Conservation (phyloP, 2,329 filamentous ascomycete genomes). For the Onygenales sp. region DNA sequence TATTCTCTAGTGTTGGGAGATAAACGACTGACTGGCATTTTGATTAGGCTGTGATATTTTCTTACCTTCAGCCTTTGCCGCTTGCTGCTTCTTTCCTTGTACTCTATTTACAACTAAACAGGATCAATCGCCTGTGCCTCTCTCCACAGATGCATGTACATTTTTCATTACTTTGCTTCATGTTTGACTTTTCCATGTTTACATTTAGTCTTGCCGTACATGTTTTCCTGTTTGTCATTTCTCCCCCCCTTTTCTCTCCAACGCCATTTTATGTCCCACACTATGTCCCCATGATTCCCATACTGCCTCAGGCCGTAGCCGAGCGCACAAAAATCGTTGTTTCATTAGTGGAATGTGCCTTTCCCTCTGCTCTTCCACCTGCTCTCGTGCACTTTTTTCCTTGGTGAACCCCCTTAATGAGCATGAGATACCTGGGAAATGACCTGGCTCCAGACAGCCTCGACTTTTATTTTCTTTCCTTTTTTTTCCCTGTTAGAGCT, state of each 20-base stretch:
- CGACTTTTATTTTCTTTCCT: neutral
- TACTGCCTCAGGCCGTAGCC: no score
- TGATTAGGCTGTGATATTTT: neutral
- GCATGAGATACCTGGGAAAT: conserved; percentile 3
- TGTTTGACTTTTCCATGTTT: neutral
- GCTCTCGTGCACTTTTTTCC: neutral
- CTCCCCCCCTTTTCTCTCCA: neutral
- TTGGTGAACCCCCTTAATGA: neutral
- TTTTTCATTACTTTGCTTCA: neutral
- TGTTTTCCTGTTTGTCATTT: neutral
- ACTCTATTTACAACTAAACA: neutral
- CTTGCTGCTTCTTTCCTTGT: neutral
- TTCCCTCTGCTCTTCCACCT: neutral
- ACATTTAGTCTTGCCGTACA: conserved; percentile 1
- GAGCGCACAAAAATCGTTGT: neutral
- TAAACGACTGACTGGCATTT: neutral
- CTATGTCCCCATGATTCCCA: neutral
- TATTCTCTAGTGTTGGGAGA: neutral
- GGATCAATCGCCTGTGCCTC: neutral
- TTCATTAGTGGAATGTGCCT: neutral
- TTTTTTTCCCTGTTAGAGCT: conserved; percentile 4
- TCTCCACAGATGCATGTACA: neutral
- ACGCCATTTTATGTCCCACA: conserved; percentile 5
- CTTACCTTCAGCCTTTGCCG: neutral
- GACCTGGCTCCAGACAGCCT: neutral